phyloP scores from a whole-genome alignment of 352 stramenopile genomes.

The Globisporangium recalcitrans region DNA sequence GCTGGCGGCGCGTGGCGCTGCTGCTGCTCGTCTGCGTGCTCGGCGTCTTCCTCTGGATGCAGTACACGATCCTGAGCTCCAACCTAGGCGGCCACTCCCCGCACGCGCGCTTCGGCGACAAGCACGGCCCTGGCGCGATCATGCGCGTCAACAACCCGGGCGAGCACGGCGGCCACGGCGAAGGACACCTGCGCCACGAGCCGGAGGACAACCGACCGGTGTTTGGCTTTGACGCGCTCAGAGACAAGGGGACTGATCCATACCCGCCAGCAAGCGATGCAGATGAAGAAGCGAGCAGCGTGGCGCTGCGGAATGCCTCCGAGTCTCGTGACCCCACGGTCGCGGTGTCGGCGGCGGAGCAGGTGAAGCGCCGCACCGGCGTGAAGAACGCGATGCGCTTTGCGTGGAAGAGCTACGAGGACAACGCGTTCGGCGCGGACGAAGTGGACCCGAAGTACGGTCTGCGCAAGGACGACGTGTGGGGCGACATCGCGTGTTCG shows the following conservation, averaged over 20 bases:
- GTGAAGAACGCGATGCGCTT: slow-evolving; percentile 70
- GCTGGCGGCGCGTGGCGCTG: slow-evolving; percentile 17
- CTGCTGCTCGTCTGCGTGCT: slow-evolving; percentile 18
- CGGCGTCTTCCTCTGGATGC: slow-evolving; percentile 41
- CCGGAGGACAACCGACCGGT: background rate
- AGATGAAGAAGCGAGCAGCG: slow-evolving; percentile 1
- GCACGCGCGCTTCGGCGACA: slow-evolving; percentile 6
- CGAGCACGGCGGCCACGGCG: background rate
- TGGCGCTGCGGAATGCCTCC: background rate
- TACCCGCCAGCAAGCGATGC: slow-evolving; percentile 7
- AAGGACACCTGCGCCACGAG: slow-evolving; percentile 1
- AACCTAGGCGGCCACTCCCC: slow-evolving; percentile 21
- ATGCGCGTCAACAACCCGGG: slow-evolving; percentile 12
- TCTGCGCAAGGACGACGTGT: slow-evolving; percentile 68
- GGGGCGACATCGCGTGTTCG: slow-evolving; percentile 88
- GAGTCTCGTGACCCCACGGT: background rate
- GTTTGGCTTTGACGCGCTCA: slow-evolving; percentile 15
- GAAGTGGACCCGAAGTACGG: slow-evolving; percentile 88
- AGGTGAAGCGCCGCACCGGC: slow-evolving; percentile 36
- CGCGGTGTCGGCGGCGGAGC: slow-evolving; percentile 12
- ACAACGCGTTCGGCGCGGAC: slow-evolving; percentile 93
- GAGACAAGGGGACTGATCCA: background rate
- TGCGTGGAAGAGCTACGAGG: slow-evolving; percentile 88
- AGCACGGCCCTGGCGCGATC: slow-evolving; percentile 8
- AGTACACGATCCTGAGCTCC: slow-evolving; percentile 46